A percentile compares a stretch with the other conserved stretches of the same genome.
Conservation (phyloP, 2,329 filamentous ascomycete genomes). For the Claviceps capensis region DNA sequence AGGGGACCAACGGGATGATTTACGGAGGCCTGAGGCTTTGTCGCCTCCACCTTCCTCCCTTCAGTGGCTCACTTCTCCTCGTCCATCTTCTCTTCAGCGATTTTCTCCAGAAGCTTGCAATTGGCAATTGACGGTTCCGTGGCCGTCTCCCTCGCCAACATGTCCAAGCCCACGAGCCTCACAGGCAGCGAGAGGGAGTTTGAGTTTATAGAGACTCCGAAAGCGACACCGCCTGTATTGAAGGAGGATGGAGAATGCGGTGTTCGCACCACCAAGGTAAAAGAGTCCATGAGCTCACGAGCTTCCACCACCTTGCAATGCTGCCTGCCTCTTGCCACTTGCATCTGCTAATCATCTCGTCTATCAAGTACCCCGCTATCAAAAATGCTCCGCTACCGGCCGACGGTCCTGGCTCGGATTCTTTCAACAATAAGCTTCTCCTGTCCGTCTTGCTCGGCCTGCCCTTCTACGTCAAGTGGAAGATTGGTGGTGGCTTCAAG, state of each 20-base stretch:
- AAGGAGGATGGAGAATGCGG: slow-evolving; percentile 50
- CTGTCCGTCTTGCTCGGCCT: slow-evolving; percentile 54
- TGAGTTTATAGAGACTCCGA: slow-evolving; percentile 29
- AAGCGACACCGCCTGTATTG: slow-evolving; percentile 40
- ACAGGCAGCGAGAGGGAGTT: slow-evolving; percentile 24
- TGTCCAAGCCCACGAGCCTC: slow-evolving; percentile 20
- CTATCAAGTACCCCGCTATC: slow-evolving; percentile 46
- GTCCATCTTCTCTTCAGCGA: neutral
- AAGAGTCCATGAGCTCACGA: slow-evolving; percentile 12
- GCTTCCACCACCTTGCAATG: no score
- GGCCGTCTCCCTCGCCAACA: slow-evolving; percentile 15
- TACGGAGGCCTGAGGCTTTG: neutral
- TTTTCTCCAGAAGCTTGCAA: neutral
- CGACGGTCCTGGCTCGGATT: slow-evolving; percentile 70
- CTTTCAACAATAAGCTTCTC: slow-evolving; percentile 74
- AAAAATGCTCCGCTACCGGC: slow-evolving; percentile 90
- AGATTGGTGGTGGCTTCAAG: slow-evolving; percentile 77
- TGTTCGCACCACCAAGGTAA: slow-evolving; percentile 30
- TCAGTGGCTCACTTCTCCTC: neutral
- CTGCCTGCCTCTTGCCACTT: neutral
- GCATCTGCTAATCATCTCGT: neutral
- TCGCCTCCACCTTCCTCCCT: neutral
- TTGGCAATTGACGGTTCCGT: slow-evolving; percentile 4
- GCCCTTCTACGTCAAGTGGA: slow-evolving; percentile 71
- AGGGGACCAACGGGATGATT: neutral